phyloP scores from a whole-genome alignment of 306 rosid genomes.

The Nissolia schottii region DNA sequence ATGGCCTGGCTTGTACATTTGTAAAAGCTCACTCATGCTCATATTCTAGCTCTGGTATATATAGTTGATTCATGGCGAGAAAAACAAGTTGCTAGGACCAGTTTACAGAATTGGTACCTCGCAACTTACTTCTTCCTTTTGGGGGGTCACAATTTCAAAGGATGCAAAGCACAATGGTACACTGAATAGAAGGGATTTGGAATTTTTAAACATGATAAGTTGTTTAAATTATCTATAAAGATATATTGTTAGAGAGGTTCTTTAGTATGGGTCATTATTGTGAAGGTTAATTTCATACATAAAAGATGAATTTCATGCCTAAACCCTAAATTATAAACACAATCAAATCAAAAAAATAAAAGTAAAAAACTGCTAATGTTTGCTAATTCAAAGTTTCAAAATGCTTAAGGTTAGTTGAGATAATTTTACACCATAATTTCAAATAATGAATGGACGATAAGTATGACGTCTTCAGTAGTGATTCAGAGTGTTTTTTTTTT shows the following conservation, averaged over 20 bases:
- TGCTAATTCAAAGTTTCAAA: neutral
- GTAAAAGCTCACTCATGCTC: neutral
- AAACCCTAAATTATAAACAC: too few species aligned
- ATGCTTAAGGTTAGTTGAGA: neutral
- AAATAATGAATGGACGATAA: neutral
- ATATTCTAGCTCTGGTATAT: neutral
- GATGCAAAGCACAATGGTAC: neutral
- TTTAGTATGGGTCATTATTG: too few species aligned
- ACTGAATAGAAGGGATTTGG: too few species aligned
- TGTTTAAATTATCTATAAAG: too few species aligned
- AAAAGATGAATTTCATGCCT: too few species aligned
- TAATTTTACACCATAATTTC: neutral
- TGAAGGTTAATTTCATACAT: too few species aligned
- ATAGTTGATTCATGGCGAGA: slow-evolving; percentile 1
- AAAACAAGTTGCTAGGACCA: neutral
- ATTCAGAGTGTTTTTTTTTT: too few species aligned
- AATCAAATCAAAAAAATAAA: too few species aligned
- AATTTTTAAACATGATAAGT: too few species aligned
- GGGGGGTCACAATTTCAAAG: neutral
- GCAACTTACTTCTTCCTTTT: too few species aligned
- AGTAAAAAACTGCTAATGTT: too few species aligned
- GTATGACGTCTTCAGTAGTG: neutral
- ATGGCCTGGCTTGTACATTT: neutral
- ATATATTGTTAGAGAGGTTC: too few species aligned
- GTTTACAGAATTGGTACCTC: neutral